These are phyloP conservation scores for Anacardium occidentale DNA, from an alignment of 345 rosid genomes.

Conservation along the genomic window DNA sequence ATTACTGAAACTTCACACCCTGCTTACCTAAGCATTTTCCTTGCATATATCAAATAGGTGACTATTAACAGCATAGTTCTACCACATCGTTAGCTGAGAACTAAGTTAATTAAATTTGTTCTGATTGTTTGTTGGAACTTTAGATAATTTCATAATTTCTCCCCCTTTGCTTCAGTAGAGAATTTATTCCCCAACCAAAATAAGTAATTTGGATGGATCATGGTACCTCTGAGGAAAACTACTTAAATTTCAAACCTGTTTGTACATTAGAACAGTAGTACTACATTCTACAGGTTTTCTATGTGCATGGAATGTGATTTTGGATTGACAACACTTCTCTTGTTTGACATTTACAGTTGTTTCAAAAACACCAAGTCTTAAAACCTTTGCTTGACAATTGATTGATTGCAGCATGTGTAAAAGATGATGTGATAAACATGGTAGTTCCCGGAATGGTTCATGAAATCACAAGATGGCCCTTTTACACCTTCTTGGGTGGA, in stretches of 20 bases:
- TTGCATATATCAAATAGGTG: constrained; percentile 13
- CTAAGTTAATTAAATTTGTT: not conserved
- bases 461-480: constrained; percentile 30
- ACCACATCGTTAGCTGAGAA: not conserved
- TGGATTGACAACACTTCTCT: not conserved
- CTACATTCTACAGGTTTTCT: not conserved
- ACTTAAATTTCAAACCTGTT: not conserved
- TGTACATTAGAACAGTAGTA: not conserved
- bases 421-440: constrained; percentile 17
- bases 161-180: not conserved
- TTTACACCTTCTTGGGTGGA: constrained; percentile 30
- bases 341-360: not conserved
- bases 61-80: not conserved
- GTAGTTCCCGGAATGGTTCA: constrained; percentile 16
- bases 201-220: not conserved
- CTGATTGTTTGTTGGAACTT: not conserved
- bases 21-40: constrained; percentile 16
- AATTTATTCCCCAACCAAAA: not conserved
- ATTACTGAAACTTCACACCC: constrained; percentile 9
- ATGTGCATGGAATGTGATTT: not conserved
- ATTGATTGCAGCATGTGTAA: constrained; percentile 19
- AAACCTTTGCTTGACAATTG: not conserved
- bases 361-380: not conserved
- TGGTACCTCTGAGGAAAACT: not conserved
- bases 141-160: not conserved